These are phyloP conservation scores for Metarhizium sp. DNA, from an alignment of 2,329 filamentous ascomycete genomes.

Conservation along the genomic window DNA sequence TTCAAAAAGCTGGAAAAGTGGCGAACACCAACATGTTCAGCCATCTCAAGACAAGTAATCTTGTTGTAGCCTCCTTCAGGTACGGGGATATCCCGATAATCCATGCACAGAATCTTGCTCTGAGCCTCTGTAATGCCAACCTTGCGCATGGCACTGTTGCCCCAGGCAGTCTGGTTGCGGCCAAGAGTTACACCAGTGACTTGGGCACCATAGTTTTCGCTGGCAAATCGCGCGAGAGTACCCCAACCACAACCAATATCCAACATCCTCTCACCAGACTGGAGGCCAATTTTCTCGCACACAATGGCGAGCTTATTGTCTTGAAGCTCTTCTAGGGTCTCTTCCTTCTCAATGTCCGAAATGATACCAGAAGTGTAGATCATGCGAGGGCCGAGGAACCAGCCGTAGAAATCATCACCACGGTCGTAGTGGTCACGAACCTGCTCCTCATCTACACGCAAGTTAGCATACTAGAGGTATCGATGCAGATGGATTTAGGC, in stretches of 20 bases:
- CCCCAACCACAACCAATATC: slow-evolving; percentile 99
- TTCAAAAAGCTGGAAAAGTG: slow-evolving; percentile 73
- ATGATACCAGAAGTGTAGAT: slow-evolving; percentile 97
- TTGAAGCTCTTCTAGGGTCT: slow-evolving; percentile 88
- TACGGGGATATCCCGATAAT: slow-evolving; percentile 89
- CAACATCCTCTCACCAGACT: slow-evolving; percentile 73
- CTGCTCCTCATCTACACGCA: slow-evolving; percentile 67
- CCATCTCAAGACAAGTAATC: slow-evolving; percentile 97
- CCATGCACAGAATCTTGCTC: slow-evolving; percentile 87
- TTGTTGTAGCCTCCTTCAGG: slow-evolving; percentile 68
- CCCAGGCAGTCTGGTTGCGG: slow-evolving; percentile 94
- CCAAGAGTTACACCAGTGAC: slow-evolving; percentile 89
- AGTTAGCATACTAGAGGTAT: slow-evolving; percentile 9
- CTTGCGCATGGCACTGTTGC: slow-evolving; percentile 79
- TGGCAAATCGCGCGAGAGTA: slow-evolving; percentile 87
- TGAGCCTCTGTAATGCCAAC: slow-evolving; percentile 78
- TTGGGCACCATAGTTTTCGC: slow-evolving; percentile 78
- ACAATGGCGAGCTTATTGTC: slow-evolving; percentile 95
- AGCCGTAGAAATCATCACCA: slow-evolving; percentile 96
- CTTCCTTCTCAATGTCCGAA: slow-evolving; percentile 76
- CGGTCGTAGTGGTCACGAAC: slow-evolving; percentile 96
- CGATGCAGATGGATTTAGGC: background rate
- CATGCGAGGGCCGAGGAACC: slow-evolving; percentile 98
- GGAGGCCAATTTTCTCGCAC: slow-evolving; percentile 86
- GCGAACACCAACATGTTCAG: slow-evolving; percentile 93